Conservation (phyloP, 2,329 filamentous ascomycete genomes). For the Fusarium sp. region DNA sequence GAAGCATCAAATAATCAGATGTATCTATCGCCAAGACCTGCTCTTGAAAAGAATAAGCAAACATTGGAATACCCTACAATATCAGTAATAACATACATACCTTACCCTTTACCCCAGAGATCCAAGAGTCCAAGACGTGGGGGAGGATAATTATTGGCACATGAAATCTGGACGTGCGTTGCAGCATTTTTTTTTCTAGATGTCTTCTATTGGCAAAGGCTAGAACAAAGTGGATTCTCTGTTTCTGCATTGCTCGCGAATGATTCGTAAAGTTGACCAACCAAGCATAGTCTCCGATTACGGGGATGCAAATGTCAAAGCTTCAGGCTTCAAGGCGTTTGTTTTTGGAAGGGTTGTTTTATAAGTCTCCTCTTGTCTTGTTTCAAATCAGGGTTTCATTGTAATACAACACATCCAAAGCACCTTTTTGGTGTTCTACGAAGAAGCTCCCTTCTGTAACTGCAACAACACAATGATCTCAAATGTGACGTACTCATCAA, state of each 20-base stretch:
- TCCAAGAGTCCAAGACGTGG: conserved; percentile 21
- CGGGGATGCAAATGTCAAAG: conserved; percentile 1
- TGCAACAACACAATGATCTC: background rate
- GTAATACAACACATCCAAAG: background rate
- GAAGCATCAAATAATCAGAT: background rate
- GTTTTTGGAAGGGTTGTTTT: background rate
- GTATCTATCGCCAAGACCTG: too few species aligned
- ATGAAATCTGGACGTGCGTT: conserved; percentile 15
- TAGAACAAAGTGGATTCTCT: conserved; percentile 42
- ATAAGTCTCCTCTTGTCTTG: too few species aligned
- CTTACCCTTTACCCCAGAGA: conserved; percentile 42
- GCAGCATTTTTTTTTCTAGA: conserved; percentile 10
- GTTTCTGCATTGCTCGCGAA: background rate
- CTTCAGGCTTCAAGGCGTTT: background rate
- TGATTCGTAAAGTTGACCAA: background rate
- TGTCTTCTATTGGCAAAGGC: conserved; percentile 32
- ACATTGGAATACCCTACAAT: background rate
- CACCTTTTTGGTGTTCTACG: background rate
- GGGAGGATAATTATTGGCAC: conserved; percentile 27
- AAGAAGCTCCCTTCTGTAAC: background rate
- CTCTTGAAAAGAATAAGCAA: too few species aligned
- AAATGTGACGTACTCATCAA: conserved; percentile 27
- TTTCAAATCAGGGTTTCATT: too few species aligned
- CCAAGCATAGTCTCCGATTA: conserved; percentile 28
- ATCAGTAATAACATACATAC: background rate